Evolutionary conservation across 2,329 filamentous ascomycete genomes (phyloP).

Genomic region (Alternaria brassicicola): DNA sequence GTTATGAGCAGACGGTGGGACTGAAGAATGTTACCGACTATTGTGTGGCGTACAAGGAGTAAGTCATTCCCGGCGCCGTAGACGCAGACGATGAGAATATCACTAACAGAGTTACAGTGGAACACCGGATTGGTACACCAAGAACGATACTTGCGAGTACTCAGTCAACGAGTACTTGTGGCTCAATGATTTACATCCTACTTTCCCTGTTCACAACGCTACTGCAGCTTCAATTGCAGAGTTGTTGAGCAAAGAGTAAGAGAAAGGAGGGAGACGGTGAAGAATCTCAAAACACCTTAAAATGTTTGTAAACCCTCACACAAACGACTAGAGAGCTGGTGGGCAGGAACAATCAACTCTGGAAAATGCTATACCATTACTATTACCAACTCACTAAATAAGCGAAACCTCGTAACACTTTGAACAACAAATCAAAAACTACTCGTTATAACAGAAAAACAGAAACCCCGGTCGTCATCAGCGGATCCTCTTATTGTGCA

Average conservation of each 20-base stretch:
- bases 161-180: conserved; percentile 69
- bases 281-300: too few relatives aligned
- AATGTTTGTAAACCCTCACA: not conserved
- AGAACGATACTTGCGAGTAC: conserved; percentile 56
- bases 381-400: not conserved
- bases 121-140: conserved; percentile 48
- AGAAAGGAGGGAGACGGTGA: not conserved
- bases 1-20: conserved; percentile 57
- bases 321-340: not conserved
- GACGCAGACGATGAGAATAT: not conserved
- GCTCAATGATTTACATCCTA: conserved; percentile 69
- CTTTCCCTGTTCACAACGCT: conserved; percentile 65
- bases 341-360: not conserved
- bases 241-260: conserved; percentile 21
- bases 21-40: conserved; percentile 63
- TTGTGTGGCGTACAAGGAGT: conserved; percentile 61
- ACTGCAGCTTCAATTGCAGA: conserved; percentile 55
- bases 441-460: not conserved
- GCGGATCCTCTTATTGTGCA: not conserved
- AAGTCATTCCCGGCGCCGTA: conserved; percentile 16
- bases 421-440: not conserved
- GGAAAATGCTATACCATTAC: not conserved
- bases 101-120: conserved; percentile 35
- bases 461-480: not conserved
- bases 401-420: not conserved